These are phyloP conservation scores for Chalaropsis ovoidea DNA, from an alignment of 2,329 filamentous ascomycete species.

Conservation along the genomic window DNA sequence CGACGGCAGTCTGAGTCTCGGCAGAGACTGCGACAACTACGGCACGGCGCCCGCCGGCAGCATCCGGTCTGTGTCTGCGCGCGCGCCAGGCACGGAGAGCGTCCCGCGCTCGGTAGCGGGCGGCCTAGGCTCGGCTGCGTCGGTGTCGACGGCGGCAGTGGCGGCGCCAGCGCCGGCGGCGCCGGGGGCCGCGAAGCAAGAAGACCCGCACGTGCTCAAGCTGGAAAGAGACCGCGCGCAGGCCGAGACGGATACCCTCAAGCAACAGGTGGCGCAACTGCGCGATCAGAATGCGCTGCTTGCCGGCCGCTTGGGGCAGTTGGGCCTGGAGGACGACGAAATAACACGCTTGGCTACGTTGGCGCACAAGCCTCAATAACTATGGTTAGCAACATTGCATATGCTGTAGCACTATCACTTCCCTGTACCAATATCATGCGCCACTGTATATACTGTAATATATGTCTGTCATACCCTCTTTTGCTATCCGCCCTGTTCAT, in stretches of 20 bases:
- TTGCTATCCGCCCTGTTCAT: not conserved
- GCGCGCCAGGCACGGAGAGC: not conserved
- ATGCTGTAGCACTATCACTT: not conserved
- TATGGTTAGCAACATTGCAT: not conserved
- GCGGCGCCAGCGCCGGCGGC: not conserved
- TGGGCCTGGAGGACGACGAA: conserved; percentile 29
- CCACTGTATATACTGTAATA: conserved; percentile 9
- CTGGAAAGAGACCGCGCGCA: conserved; percentile 39
- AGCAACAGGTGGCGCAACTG: conserved; percentile 46
- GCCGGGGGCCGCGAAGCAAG: not conserved
- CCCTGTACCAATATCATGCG: not conserved
- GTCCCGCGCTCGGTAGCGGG: not conserved
- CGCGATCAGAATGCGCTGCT: conserved; percentile 51
- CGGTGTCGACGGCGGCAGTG: not conserved
- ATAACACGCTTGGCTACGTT: conserved; percentile 13
- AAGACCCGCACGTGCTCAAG: not conserved
- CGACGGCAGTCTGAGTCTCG: conserved; percentile 26
- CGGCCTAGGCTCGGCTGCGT: not conserved
- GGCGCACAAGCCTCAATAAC: not conserved
- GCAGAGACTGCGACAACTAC: conserved; percentile 6
- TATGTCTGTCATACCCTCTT: not conserved
- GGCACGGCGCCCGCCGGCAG: not conserved
- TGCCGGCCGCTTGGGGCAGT: conserved; percentile 44
- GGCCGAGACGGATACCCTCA: conserved; percentile 44
- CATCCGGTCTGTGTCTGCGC: not conserved